Evolutionary conservation across 495 filamentous ascomycete species (phyloP), one percentile per base, ranked within the genome.

Genomic region (Penicillium mononematosum): DNA sequence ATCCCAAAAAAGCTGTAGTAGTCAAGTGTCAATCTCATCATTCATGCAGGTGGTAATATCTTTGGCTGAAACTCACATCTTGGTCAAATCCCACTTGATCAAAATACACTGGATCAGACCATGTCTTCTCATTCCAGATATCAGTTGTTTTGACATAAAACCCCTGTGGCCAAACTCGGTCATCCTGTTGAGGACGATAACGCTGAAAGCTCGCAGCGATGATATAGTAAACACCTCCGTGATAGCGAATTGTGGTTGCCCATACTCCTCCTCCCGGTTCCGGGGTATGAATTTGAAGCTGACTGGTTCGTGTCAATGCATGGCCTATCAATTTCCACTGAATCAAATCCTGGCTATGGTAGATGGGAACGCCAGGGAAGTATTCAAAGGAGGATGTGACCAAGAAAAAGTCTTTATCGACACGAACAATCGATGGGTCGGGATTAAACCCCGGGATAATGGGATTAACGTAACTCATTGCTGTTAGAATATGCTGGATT

Each of bases 221-320:
- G 34, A 80, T 54, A 52, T 79, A 79, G 45, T 71, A 79, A 8
- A 61, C 50, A 0, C 68, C 71, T 1, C 68, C 19, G n/a, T 74
- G 73, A 45, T 75, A 71, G 0, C 77, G 63, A 14, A 81, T 61
- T 0, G 74, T 79, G 0, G 75, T 66, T 2, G 76, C 77, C 70
- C 76, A 81, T 9, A 80, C 65, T 0, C 76, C 79, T 32, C 73
- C 77, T 7, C 77, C 76, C 0, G 78, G 78, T 36, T 80, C 78
- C 1, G 76, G 72, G 2, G 75, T 79, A 24, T 85, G 82, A 66
- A 88, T 84, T 59, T 87, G 82, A 20, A 87, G 68, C 63, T 88
- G 85, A 29, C 75, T 77, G 36, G 77, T 76, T 52, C 83, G 79
- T 34, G 63, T 85, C 46, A 88, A 65, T n/a, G 81, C 85, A 56